Base-by-base conservation (phyloP, 1,284 basidiomycete genomes). In the Athelia sp. region DNA sequence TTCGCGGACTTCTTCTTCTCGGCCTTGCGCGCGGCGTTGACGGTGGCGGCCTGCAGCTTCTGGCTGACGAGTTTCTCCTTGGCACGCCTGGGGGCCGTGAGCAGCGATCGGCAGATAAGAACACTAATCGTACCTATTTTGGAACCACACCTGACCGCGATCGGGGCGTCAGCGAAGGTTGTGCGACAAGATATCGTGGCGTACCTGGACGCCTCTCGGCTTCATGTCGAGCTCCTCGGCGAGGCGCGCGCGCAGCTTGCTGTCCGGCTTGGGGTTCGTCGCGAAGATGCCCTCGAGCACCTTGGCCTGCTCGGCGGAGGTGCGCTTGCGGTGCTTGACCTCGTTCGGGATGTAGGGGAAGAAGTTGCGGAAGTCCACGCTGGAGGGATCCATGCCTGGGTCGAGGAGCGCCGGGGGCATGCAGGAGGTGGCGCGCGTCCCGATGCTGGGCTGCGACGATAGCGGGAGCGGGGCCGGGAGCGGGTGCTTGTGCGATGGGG, bases 261-360 rank as follows among this genome's bases (percentile, higher is more conserved):
- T 88, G 66, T 93, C 93, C 15, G 94, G 94, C 65, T 97, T 96
- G 43, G 90, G 90, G 68, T 93, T 90, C 55, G 78, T 76, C 58
- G 81, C 81, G 69, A 95, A 97, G 59, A 92, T 79, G 52, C 79
- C 75, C 67, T 97, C 93, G 55, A 98, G 81, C 49, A 93, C 81
- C 66, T 86, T 84, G 60, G 93, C 82, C 70, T 95, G 93, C 29
- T 82, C 75, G 31, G 82, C 80, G 18, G 90, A 89, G 0, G 92
- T 95, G 45, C 92, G 75, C 58, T 91, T 89, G 50, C 92, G 77
- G 60, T 94, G 92, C 73, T 94, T 94, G 69, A 94, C 89, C 72
- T 93, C 87, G 69, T 88, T 89, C 49, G 88, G 89, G 50, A 84
- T 82, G 72, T 90, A 91, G n/a, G 85, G 82, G 58, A 83, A 88